phyloP scores from a whole-genome alignment of 75 land plant species.

The Azolla pinnata region DNA sequence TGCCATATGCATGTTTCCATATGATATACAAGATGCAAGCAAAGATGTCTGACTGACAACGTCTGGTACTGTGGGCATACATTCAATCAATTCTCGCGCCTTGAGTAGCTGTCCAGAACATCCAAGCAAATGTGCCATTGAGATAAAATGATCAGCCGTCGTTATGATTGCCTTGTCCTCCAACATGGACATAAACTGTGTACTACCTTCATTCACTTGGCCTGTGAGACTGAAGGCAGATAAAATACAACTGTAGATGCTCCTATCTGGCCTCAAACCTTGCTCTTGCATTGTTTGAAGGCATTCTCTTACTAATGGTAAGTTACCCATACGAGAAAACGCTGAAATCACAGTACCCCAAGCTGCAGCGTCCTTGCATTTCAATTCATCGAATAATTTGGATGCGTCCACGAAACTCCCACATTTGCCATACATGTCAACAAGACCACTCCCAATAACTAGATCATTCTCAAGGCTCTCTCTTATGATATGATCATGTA shows the following conservation, averaged over 20 bases:
- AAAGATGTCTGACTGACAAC: conserved; percentile 53
- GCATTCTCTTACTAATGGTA: conserved; percentile 23
- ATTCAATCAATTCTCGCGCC: conserved; percentile 40
- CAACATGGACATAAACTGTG: conserved; percentile 37
- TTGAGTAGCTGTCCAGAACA: conserved; percentile 47
- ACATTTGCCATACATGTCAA: conserved; percentile 78
- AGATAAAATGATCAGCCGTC: conserved; percentile 47
- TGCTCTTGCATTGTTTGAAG: conserved; percentile 37
- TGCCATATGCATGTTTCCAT: conserved; percentile 33
- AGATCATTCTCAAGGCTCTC: conserved; percentile 22
- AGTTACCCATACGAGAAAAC: conserved; percentile 45
- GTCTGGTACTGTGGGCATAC: conserved; percentile 49
- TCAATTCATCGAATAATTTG: conserved; percentile 35
- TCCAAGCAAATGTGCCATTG: conserved; percentile 64
- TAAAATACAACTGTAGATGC: conserved; percentile 58
- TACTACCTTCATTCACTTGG: conserved; percentile 32
- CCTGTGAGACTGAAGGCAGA: conserved; percentile 58
- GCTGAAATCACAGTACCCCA: conserved; percentile 67
- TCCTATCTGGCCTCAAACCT: conserved; percentile 29
- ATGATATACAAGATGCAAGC: conserved; percentile 48
- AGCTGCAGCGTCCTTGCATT: conserved; percentile 32
- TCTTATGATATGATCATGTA: conserved; percentile 42
- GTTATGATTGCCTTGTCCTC: conserved; percentile 39
- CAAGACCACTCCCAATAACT: conserved; percentile 43
- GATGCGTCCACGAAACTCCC: conserved; percentile 49